Evolutionary conservation across 495 filamentous ascomycete species (phyloP), one percentile per base, ranked within the genome.

Genomic region (Massariosphaeria phaeospora): DNA sequence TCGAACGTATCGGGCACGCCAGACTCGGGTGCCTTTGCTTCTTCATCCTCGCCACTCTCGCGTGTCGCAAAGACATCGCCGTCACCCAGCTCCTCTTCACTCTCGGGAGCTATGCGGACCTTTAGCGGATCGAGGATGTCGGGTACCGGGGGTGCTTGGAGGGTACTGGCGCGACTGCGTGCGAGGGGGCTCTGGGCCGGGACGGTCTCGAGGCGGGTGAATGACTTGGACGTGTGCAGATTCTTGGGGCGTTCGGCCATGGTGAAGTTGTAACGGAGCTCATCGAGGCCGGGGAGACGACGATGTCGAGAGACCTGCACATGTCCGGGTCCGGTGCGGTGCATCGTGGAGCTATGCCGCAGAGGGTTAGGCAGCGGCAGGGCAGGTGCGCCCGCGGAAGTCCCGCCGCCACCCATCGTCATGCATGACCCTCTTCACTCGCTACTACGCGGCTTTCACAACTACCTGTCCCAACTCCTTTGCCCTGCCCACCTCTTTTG

Each of bases 1-100:
- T 95, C 87, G 50, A 88, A 82, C 27, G 83, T 82, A 64, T 80
- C 73, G 50, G 83, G 77, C 48, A 76, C 52, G 2, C 30, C 31
- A 29, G 70, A 68, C 18, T 84, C 81, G 15, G 67, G 52, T 0
- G 71, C 70, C 52, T 82, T 80, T 23, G 81, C 77, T 25, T 69
- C 74, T 24, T 75, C 71, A 13, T 59, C 62, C 20, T 73, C 68
- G n/a, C n/a, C n/a, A n/a, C n/a, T n/a, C 30, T 73, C 68, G 48
- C 68, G 66, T 23, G 69, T 67, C 11, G 67, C 72, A 46, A 76
- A 75, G 4, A 76, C 62, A 52, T 75, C 71, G 6, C 63, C 60
- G 12, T 62, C 57, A 33, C 62, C 54, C 13, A 65, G 59, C 35
- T 57, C 45, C 9, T 67, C 57, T 10, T 56, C 57, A 8, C 15